Conservation (phyloP, 352 stramenopile genomes). For the Globisporangium carolinianum region DNA sequence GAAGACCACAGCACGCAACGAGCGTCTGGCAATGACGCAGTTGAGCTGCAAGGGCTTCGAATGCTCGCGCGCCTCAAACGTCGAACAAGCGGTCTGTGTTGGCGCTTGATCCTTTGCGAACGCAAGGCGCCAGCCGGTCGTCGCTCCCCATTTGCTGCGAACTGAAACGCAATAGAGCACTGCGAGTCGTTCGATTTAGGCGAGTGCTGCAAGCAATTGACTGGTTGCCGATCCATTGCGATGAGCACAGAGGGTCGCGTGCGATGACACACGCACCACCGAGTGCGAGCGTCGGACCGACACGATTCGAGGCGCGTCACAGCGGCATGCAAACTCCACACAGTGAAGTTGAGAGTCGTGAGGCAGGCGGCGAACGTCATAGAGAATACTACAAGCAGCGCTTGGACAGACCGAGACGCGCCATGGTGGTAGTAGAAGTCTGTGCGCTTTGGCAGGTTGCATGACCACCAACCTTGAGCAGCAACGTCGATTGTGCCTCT, state of each 20-base stretch:
- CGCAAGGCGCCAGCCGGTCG: no score
- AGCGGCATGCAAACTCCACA: not conserved
- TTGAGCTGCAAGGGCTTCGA: not conserved
- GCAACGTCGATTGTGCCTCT: no score
- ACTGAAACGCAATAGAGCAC: not conserved
- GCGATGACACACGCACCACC: not conserved
- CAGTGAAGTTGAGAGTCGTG: no score
- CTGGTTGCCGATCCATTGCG: not conserved
- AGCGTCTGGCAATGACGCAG: not conserved
- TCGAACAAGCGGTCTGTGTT: no score
- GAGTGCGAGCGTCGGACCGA: not conserved
- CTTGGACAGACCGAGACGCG: no score
- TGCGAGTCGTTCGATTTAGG: not conserved
- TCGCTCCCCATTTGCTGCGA: not conserved
- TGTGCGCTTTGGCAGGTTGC: no score
- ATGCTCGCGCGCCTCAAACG: no score
- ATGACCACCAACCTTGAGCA: no score
- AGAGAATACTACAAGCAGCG: no score
- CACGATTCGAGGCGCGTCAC: not conserved
- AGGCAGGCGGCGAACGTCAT: no score
- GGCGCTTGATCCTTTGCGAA: no score
- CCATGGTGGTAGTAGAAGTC: not conserved
- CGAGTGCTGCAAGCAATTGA: not conserved
- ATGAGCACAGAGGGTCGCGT: not conserved
- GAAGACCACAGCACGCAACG: not conserved